Conservation (phyloP, 2,329 filamentous ascomycete species). For the Didymosphaeria variabile region DNA sequence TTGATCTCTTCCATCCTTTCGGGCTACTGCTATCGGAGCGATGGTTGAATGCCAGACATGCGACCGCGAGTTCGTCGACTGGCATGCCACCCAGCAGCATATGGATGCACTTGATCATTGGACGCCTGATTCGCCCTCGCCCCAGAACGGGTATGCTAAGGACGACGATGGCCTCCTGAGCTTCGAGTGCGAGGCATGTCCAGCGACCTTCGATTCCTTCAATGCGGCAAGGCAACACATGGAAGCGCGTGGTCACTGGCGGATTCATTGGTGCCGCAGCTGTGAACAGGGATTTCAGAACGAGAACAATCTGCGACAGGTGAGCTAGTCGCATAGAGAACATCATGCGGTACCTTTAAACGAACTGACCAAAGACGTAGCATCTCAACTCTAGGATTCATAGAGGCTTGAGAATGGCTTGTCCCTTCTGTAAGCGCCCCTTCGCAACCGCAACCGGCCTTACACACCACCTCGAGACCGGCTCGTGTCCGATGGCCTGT, state of each 20-base stretch:
- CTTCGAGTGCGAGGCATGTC: constrained; percentile 25
- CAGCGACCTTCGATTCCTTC: constrained; percentile 12
- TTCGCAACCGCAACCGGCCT: constrained; percentile 64
- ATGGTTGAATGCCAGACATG: constrained; percentile 28
- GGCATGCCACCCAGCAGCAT: constrained; percentile 26
- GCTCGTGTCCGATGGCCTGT: constrained; percentile 59
- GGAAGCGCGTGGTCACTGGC: constrained; percentile 23
- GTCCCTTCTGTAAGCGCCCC: constrained; percentile 63
- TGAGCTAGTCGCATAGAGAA: constrained; percentile 5
- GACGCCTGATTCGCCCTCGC: constrained; percentile 25
- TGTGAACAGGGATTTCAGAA: constrained; percentile 32
- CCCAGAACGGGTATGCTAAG: constrained; percentile 22
- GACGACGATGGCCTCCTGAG: constrained; percentile 15
- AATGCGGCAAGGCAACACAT: constrained; percentile 23
- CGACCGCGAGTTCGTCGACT: constrained; percentile 21
- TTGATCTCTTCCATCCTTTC: too few species aligned
- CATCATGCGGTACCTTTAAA: neutral
- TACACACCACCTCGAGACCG: constrained; percentile 64
- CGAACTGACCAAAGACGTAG: constrained; percentile 29
- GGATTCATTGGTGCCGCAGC: constrained; percentile 20
- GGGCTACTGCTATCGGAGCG: too few species aligned
- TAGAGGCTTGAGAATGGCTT: constrained; percentile 55
- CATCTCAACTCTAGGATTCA: constrained; percentile 65
- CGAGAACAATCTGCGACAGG: constrained; percentile 29
- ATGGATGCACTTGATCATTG: constrained; percentile 30